Conservation (phyloP, 495 filamentous ascomycete species). For the Hyphodiscus hymeniophilus region DNA sequence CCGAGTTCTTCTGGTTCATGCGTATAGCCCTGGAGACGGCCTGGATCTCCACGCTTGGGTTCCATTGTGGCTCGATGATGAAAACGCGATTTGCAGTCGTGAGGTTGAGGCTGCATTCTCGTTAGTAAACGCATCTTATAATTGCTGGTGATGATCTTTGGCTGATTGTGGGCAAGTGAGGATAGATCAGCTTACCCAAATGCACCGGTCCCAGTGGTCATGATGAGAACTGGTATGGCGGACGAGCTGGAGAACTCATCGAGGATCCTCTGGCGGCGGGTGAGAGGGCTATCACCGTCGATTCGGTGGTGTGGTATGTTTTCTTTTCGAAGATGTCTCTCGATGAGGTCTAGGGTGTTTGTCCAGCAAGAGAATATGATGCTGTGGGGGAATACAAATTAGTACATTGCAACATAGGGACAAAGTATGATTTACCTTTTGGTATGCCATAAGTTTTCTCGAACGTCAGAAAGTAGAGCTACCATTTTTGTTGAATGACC, state of each 20-base stretch:
- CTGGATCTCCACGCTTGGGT: constrained; percentile 45
- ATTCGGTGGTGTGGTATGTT: constrained; percentile 29
- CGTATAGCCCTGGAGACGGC: constrained; percentile 38
- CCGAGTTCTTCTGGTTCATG: constrained; percentile 37
- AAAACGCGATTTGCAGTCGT: constrained; percentile 37
- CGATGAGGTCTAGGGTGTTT: constrained; percentile 33
- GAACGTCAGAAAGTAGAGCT: constrained; percentile 24
- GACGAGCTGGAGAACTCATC: constrained; percentile 25
- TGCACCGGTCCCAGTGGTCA: constrained; percentile 44
- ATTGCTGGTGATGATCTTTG: too few species aligned
- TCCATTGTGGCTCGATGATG: constrained; percentile 49
- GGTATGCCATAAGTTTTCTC: constrained; percentile 21
- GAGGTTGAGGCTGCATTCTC: constrained; percentile 35
- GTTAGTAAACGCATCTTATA: constrained; percentile 2
- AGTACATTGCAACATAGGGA: background rate
- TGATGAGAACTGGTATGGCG: constrained; percentile 32
- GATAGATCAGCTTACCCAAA: constrained; percentile 37
- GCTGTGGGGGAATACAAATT: constrained; percentile 21
- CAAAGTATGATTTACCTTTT: constrained; percentile 22
- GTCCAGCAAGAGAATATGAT: constrained; percentile 49
- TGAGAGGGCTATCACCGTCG: constrained; percentile 28
- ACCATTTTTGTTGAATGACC: too few species aligned
- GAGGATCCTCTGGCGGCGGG: constrained; percentile 26
- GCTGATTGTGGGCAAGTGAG: background rate
- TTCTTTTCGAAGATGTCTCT: constrained; percentile 8